A percentile compares a stretch with the other conserved stretches of the same genome.
Conservation (phyloP, 257 asterid genomes). For the Prunella vulgaris region DNA sequence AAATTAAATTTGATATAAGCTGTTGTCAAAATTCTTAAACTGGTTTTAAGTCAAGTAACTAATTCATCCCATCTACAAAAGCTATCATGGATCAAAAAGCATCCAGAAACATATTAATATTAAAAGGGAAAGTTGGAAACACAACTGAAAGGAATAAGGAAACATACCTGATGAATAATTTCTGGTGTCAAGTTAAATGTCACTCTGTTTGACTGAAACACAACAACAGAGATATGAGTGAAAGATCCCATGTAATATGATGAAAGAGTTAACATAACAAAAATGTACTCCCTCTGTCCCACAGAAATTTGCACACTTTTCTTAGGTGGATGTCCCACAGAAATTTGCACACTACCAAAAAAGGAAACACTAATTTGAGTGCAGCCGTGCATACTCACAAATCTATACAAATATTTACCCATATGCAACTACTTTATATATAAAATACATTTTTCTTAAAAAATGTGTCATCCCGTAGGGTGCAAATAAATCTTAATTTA, state of each 20-base stretch:
- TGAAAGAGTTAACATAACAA: slow-evolving; percentile 14
- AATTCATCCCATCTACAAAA: slow-evolving; percentile 6
- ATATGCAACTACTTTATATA: no score
- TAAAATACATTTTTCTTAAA: no score
- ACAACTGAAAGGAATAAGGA: slow-evolving; percentile 19
- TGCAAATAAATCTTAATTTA: no score
- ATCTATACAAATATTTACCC: no score
- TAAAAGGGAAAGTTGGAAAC: background rate
- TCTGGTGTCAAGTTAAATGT: slow-evolving; percentile 96
- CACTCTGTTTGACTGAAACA: slow-evolving; percentile 82
- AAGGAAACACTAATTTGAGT: no score
- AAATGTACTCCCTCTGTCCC: no score
- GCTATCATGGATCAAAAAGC: slow-evolving; percentile 9
- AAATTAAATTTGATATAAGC: slow-evolving; percentile 1
- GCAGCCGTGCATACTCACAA: no score
- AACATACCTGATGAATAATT: slow-evolving; percentile 87
- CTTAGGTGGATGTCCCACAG: no score
- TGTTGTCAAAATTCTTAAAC: no score
- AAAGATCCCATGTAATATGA: slow-evolving; percentile 18
- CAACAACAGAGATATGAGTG: slow-evolving; percentile 25
- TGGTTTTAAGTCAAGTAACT: slow-evolving; percentile 1
- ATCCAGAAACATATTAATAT: slow-evolving; percentile 3
- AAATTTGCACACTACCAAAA: no score
- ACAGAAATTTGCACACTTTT: no score
- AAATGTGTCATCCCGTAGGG: no score